Evolutionary conservation across 202 grass and related monocot genomes (phyloP).

Genomic region (Setaria italica): DNA sequence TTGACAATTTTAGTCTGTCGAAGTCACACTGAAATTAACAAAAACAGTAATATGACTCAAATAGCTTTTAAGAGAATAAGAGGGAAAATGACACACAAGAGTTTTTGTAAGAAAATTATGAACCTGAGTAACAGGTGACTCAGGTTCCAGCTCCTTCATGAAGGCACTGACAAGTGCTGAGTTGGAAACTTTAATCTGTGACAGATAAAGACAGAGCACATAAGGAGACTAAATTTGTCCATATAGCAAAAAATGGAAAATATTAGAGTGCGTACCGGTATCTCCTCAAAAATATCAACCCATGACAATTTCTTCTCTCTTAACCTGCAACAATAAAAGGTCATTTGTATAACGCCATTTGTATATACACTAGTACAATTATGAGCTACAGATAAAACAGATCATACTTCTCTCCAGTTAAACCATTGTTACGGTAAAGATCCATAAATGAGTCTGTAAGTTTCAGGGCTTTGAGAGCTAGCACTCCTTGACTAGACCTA

Average conservation of each 20-base stretch:
- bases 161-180: constrained; percentile 97
- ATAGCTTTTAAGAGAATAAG: background rate
- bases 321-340: constrained; percentile 60
- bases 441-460: constrained; percentile 99
- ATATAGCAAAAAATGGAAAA: constrained; percentile 18
- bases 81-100: background rate
- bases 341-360: constrained; percentile 22
- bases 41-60: background rate
- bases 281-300: constrained; percentile 98
- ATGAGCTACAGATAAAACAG: constrained; percentile 33
- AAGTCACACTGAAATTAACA: constrained; percentile 80
- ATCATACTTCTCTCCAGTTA: constrained; percentile 92
- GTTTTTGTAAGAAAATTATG: constrained; percentile 27
- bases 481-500: constrained; percentile 89
- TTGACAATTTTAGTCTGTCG: constrained; percentile 90
- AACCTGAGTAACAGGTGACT: constrained; percentile 91
- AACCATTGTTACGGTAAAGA: constrained; percentile 85
- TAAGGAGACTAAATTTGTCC: constrained; percentile 16
- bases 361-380: constrained; percentile 2
- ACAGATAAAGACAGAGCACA: constrained; percentile 34
- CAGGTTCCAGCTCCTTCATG: constrained; percentile 98
- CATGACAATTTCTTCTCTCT: constrained; percentile 98
- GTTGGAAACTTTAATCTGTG: constrained; percentile 98
- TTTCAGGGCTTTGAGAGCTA: constrained; percentile 98
- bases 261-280: constrained; percentile 63